Percentiles rank a stretch among this genome's conserved stretches.
Evolutionary conservation across 176 grass and related monocot species (phyloP).

Genomic region (Chloris gayana): DNA sequence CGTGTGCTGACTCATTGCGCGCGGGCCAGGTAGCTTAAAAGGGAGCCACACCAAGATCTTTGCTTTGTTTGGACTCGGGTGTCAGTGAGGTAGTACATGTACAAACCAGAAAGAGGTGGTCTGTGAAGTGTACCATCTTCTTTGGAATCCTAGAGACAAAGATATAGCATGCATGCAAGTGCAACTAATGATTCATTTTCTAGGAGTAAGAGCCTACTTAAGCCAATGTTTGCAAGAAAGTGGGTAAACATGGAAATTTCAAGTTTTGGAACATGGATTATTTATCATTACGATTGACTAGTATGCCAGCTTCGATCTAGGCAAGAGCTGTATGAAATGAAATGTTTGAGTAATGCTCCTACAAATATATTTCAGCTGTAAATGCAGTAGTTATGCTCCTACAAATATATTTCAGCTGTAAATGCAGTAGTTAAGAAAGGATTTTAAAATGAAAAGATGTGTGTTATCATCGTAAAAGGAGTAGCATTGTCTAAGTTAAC

Average conservation of each 20-base stretch:
- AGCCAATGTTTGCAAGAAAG: constrained; percentile 34
- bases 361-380: not conserved
- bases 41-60: constrained; percentile 4
- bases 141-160: constrained; percentile 54
- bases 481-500: not conserved
- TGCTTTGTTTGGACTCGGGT: constrained; percentile 36
- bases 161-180: constrained; percentile 38
- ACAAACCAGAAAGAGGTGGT: constrained; percentile 24
- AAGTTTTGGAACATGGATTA: constrained; percentile 22
- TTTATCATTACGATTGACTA: constrained; percentile 33
- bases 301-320: constrained; percentile 19
- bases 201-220: constrained; percentile 43
- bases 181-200: constrained; percentile 49
- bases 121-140: constrained; percentile 32
- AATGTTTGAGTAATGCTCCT: not conserved
- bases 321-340: not conserved
- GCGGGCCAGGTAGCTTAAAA: constrained; percentile 32
- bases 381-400: not conserved
- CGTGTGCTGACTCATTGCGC: constrained; percentile 39
- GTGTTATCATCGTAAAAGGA: not conserved
- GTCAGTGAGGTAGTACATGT: constrained; percentile 35
- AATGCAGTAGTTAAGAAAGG: constrained; percentile 10
- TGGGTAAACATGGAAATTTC: not conserved
- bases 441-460: not conserved
- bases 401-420: not conserved